phyloP scores from a whole-genome alignment of 1,139 yeast genomes.

The Arxiozyma slooffiae region DNA sequence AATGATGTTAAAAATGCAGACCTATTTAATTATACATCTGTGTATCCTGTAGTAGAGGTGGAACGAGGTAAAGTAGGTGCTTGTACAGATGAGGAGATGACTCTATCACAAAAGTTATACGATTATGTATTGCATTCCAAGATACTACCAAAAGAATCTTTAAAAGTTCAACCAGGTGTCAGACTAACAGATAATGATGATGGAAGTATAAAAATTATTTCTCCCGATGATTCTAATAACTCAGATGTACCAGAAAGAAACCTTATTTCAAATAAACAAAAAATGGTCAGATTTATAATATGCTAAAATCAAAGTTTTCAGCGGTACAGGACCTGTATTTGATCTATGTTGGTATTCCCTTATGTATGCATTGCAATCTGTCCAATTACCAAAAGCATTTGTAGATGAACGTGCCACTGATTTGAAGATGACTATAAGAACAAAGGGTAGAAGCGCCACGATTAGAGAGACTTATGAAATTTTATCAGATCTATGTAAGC shows the following conservation, averaged over 20 bases:
- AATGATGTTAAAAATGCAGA: conserved; percentile 5
- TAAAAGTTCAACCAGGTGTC: conserved; percentile 43
- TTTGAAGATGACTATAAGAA: conserved; percentile 42
- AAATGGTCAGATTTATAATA: conserved; percentile 55
- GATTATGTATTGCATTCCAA: conserved; percentile 50
- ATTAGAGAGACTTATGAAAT: conserved; percentile 38
- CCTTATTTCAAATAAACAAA: conserved; percentile 30
- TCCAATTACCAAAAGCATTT: conserved; percentile 58
- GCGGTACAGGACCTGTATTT: conserved; percentile 71
- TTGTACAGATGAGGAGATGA: conserved; percentile 88
- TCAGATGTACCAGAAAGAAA: conserved; percentile 21
- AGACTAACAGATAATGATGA: conserved; percentile 36
- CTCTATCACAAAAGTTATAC: conserved; percentile 56
- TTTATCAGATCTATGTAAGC: conserved; percentile 36
- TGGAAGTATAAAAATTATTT: conserved; percentile 33
- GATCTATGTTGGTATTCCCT: conserved; percentile 70
- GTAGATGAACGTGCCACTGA: conserved; percentile 48
- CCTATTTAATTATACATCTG: conserved; percentile 33
- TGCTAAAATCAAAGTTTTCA: conserved; percentile 68
- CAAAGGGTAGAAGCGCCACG: conserved; percentile 43
- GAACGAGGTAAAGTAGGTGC: conserved; percentile 69
- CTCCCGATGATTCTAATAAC: conserved; percentile 32
- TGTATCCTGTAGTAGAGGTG: conserved; percentile 75
- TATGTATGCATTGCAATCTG: conserved; percentile 50
- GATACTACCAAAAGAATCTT: conserved; percentile 38